Evolutionary conservation across 2,329 filamentous ascomycete genomes (phyloP).

Genomic region (Dothistroma pini): DNA sequence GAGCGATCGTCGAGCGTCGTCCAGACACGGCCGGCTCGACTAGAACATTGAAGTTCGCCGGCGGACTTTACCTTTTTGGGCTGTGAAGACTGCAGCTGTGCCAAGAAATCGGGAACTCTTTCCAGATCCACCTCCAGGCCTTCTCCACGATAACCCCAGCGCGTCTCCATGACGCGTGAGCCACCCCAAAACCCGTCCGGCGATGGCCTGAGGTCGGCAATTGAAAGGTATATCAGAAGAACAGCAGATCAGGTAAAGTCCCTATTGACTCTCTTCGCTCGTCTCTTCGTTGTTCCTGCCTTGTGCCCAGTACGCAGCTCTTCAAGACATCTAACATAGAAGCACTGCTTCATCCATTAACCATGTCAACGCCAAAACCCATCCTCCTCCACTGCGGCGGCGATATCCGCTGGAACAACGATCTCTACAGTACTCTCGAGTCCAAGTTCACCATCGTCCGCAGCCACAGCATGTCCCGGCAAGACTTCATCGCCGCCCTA

Average conservation of each 20-base stretch:
- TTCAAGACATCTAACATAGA: background rate
- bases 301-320: background rate
- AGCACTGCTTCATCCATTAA: background rate
- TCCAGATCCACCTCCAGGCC: background rate
- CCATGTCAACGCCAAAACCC: constrained; percentile 18
- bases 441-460: constrained; percentile 39
- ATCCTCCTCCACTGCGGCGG: constrained; percentile 44
- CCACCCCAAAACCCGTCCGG: background rate
- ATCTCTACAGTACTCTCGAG: constrained; percentile 38
- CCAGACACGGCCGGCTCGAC: no score
- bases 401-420: constrained; percentile 45
- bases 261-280: background rate
- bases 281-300: background rate
- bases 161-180: background rate
- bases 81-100: background rate
- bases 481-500: constrained; percentile 41
- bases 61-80: background rate
- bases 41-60: background rate
- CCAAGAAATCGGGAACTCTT: background rate
- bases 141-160: constrained; percentile 2
- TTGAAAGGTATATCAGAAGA: background rate
- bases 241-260: background rate
- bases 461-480: constrained; percentile 38
- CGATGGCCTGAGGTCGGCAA: background rate
- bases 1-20: background rate